Conservation (phyloP, 2,329 filamentous ascomycete species). For the Pseudocercospora macadamiae region DNA sequence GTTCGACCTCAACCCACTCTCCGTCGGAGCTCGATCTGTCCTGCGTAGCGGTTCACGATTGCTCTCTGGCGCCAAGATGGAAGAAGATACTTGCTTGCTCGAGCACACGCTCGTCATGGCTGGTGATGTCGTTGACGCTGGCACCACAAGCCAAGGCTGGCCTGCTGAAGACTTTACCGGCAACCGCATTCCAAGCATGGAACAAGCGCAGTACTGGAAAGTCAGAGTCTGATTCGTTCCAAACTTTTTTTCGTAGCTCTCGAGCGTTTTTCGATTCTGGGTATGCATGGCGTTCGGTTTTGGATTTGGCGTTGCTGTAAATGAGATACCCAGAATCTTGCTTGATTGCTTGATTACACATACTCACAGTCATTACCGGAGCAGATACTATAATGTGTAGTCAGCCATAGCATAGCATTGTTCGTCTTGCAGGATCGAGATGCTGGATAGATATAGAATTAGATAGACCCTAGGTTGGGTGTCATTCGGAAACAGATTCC, state of each 20-base stretch:
- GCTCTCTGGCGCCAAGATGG: constrained; percentile 58
- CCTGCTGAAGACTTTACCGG: constrained; percentile 50
- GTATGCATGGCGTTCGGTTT: background rate
- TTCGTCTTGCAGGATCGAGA: background rate
- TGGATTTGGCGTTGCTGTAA: background rate
- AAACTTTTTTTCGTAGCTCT: background rate
- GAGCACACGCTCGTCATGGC: constrained; percentile 63
- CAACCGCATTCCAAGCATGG: constrained; percentile 33
- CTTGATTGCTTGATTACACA: too few relatives aligned
- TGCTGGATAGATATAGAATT: background rate
- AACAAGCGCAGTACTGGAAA: constrained; percentile 23
- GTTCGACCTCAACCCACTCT: constrained; percentile 58
- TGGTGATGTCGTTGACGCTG: constrained; percentile 58
- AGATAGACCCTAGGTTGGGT: background rate
- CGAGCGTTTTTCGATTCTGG: background rate
- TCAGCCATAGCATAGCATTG: background rate
- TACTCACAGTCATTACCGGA: background rate
- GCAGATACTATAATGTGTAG: background rate
- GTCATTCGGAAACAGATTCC: background rate
- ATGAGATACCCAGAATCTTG: background rate
- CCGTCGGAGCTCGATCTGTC: constrained; percentile 57
- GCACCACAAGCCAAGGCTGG: constrained; percentile 59
- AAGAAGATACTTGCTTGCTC: constrained; percentile 55
- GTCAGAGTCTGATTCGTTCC: constrained; percentile 14
- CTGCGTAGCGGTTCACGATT: constrained; percentile 56